These are phyloP conservation scores for Pythium chondricola DNA, from an alignment of 352 stramenopile species.

Conservation along the genomic window DNA sequence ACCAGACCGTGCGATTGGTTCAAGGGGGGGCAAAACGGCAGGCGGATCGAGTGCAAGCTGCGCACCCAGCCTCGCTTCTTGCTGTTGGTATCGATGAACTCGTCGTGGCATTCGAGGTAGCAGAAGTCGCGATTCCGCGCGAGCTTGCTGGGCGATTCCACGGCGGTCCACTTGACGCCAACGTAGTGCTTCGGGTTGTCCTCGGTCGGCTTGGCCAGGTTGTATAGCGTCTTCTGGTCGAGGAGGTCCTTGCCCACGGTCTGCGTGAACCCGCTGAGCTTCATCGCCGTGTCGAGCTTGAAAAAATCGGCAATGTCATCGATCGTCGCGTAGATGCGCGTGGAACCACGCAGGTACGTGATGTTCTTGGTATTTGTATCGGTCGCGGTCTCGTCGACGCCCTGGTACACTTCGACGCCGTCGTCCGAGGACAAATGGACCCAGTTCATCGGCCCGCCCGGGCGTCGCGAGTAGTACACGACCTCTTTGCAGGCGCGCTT, in stretches of 20 bases:
- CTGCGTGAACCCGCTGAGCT: constrained; percentile 60
- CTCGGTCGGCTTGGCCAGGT: constrained; percentile 45
- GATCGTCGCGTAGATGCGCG: constrained; percentile 67
- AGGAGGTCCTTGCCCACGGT: constrained; percentile 73
- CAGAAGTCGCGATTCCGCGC: constrained; percentile 77
- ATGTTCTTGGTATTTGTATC: constrained; percentile 26
- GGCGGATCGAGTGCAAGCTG: constrained; percentile 71
- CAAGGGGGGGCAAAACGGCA: constrained; percentile 62
- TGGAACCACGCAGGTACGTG: constrained; percentile 64
- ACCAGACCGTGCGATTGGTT: constrained; percentile 53
- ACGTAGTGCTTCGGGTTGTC: constrained; percentile 83
- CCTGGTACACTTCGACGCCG: constrained; percentile 71
- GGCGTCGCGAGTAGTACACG: constrained; percentile 70
- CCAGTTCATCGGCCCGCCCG: constrained; percentile 72
- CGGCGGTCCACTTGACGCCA: constrained; percentile 75
- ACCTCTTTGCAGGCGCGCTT: constrained; percentile 83
- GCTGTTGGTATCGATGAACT: constrained; percentile 73
- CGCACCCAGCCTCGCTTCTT: constrained; percentile 69
- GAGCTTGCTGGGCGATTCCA: constrained; percentile 71
- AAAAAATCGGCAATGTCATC: constrained; percentile 83
- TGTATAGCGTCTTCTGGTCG: constrained; percentile 72
- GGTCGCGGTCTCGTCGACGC: constrained; percentile 38
- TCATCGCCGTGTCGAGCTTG: constrained; percentile 60
- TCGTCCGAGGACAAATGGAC: constrained; percentile 63
- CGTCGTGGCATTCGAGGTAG: constrained; percentile 80